Conservation (phyloP, 108 stramenopile species). For the Nitzschia inconspicua region DNA sequence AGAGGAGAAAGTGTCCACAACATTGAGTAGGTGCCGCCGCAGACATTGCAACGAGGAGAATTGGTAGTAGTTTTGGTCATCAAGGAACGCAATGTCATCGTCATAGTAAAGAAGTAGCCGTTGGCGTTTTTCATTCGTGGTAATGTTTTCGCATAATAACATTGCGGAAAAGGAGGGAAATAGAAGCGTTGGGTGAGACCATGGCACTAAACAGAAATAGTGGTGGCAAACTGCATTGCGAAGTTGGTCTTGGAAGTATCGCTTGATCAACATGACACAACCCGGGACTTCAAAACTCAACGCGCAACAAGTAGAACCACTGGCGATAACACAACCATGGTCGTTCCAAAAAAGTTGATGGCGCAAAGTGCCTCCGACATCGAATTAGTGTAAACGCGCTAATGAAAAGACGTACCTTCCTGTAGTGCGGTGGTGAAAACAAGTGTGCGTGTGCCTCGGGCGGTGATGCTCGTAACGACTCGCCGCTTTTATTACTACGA, state of each 20-base stretch:
- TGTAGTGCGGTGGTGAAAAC: too few species aligned
- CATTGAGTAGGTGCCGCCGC: background rate
- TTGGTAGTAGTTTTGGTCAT: background rate
- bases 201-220: conserved; percentile 12
- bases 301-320: background rate
- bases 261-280: background rate
- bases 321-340: too few species aligned
- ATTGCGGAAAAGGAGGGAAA: background rate
- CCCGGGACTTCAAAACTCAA: background rate
- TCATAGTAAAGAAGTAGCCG: conserved; percentile 34
- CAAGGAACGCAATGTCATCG: background rate
- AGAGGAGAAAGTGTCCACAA: background rate
- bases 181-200: conserved; percentile 16
- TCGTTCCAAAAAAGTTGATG: too few species aligned
- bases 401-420: too few species aligned
- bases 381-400: too few species aligned
- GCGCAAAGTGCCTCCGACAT: too few species aligned
- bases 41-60: background rate
- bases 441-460: too few species aligned
- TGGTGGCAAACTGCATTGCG: conserved; percentile 10
- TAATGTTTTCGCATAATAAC: background rate
- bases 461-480: too few species aligned
- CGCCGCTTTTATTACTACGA: too few species aligned
- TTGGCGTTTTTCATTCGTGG: conserved; percentile 13
- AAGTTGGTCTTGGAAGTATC: background rate